These are phyloP conservation scores for Ophiostoma novo-ulmi DNA, from an alignment of 2,329 filamentous ascomycete species.

Conservation along the genomic window DNA sequence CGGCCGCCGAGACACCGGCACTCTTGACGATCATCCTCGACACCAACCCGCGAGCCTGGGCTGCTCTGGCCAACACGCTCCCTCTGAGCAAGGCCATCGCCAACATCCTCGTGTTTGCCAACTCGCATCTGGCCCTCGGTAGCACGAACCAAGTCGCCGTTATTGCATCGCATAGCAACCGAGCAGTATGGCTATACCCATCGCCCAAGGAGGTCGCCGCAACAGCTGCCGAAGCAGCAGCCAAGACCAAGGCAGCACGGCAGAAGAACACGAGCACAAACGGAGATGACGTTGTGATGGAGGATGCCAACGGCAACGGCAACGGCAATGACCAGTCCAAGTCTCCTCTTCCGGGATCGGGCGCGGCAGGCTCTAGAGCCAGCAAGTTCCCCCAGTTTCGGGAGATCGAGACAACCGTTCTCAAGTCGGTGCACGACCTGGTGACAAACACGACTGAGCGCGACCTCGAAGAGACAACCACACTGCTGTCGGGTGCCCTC, in stretches of 20 bases:
- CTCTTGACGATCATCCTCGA: slow-evolving; percentile 88
- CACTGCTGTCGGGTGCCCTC: slow-evolving; percentile 84
- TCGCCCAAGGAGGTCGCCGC: slow-evolving; percentile 61
- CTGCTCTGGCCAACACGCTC: slow-evolving; percentile 66
- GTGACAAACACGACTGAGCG: slow-evolving; percentile 61
- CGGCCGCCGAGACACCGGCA: slow-evolving; percentile 61
- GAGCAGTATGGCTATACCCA: slow-evolving; percentile 87
- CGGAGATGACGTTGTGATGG: slow-evolving; percentile 45
- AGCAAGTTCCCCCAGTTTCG: slow-evolving; percentile 95
- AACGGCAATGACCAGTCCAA: slow-evolving; percentile 27
- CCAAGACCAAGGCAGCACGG: slow-evolving; percentile 12
- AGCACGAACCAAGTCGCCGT: slow-evolving; percentile 90
- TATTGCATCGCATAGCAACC: slow-evolving; percentile 81
- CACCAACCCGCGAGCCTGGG: slow-evolving; percentile 91
- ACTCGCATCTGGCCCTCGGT: slow-evolving; percentile 90
- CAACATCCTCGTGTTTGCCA: slow-evolving; percentile 90
- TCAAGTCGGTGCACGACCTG: slow-evolving; percentile 67
- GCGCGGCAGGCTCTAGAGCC: slow-evolving; percentile 40
- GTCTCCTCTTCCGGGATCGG: slow-evolving; percentile 29
- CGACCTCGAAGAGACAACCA: slow-evolving; percentile 69
- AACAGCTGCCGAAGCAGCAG: slow-evolving; percentile 51
- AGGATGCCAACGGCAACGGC: slow-evolving; percentile 31
- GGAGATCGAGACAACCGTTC: slow-evolving; percentile 74
- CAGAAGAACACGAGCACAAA: neutral
- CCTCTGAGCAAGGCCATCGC: slow-evolving; percentile 80